phyloP scores from a whole-genome alignment of 225 moss, liverwort and hornwort genomes.

The Polytrichum formosum region DNA sequence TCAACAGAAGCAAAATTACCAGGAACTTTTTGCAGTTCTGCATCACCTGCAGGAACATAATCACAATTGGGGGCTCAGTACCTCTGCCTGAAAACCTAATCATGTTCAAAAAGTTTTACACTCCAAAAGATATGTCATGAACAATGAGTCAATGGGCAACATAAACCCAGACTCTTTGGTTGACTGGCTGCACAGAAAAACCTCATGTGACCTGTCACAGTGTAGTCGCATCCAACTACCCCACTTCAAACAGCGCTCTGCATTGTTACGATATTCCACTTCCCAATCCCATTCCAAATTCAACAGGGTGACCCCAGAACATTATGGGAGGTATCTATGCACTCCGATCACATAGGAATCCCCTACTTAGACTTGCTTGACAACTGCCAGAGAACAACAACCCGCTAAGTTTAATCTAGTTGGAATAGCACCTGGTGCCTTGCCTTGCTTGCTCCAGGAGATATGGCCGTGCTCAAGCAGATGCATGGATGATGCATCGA shows the following conservation, averaged over 20 bases:
- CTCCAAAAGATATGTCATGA: no score
- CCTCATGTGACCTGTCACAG: no score
- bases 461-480: conserved; percentile 85
- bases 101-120: no score
- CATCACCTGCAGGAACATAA: conserved; percentile 51
- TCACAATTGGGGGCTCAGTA: conserved; percentile 4
- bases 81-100: neutral
- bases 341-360: conserved; percentile 59
- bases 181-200: conserved; percentile 16
- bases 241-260: no score
- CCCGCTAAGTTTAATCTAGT: conserved; percentile 51
- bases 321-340: conserved; percentile 34
- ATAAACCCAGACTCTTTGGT: conserved; percentile 18
- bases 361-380: conserved; percentile 33
- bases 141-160: neutral
- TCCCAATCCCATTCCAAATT: conserved; percentile 18
- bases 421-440: conserved; percentile 92
- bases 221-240: no score
- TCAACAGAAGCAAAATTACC: conserved; percentile 84
- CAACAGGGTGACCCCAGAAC: conserved; percentile 24
- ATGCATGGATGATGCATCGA: conserved; percentile 81
- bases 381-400: conserved; percentile 47
- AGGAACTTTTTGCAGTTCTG: conserved; percentile 87
- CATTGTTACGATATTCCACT: no score
- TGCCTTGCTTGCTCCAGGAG: conserved; percentile 99